Conservation (phyloP, 768 basidiomycete genomes). For the Hortiboletus campestris region DNA sequence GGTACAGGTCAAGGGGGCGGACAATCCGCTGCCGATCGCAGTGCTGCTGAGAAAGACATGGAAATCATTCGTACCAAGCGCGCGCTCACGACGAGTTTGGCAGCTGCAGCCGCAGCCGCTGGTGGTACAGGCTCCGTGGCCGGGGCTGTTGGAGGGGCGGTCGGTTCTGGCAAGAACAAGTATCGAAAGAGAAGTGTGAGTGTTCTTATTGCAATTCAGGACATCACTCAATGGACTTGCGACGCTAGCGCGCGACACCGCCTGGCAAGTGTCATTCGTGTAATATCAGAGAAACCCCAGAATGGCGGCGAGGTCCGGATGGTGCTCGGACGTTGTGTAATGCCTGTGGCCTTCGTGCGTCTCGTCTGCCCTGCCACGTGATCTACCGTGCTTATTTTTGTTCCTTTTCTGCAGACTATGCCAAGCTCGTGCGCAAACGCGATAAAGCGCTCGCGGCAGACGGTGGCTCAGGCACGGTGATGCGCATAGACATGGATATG, state of each 20-base stretch:
- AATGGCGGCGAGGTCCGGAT: conserved; percentile 83
- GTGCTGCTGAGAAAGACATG: conserved; percentile 82
- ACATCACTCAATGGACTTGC: conserved; percentile 22
- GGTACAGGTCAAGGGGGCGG: conserved; percentile 13
- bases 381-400: too few relatives aligned
- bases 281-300: conserved; percentile 85
- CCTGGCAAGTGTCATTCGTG: conserved; percentile 88
- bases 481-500: conserved; percentile 71
- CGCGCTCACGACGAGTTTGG: conserved; percentile 64
- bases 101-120: conserved; percentile 41
- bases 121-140: conserved; percentile 36
- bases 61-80: conserved; percentile 80
- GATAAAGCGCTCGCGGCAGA: conserved; percentile 60
- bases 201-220: background rate
- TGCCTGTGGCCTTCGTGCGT: conserved; percentile 76
- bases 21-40: conserved; percentile 42
- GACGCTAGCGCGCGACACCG: conserved; percentile 72
- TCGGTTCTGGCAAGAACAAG: conserved; percentile 57
- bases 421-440: conserved; percentile 77
- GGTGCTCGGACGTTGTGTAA: conserved; percentile 83
- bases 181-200: conserved; percentile 85
- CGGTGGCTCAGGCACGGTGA: conserved; percentile 42
- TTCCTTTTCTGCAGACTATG: conserved; percentile 55
- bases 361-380: background rate
- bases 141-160: conserved; percentile 21